These are phyloP conservation scores for Fusarium longipes DNA, from an alignment of 2,329 filamentous ascomycete genomes.

Conservation along the genomic window DNA sequence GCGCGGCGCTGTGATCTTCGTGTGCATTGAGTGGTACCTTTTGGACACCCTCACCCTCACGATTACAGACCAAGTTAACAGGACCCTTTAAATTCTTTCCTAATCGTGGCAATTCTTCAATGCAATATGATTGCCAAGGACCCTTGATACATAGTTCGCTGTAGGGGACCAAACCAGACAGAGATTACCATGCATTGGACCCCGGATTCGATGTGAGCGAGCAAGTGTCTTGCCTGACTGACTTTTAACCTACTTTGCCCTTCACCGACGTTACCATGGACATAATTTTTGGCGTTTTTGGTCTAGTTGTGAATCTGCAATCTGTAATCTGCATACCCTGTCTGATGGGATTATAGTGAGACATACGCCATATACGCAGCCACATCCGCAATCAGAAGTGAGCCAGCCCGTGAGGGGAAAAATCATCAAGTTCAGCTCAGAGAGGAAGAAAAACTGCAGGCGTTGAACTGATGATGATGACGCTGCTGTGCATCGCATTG, in stretches of 20 bases:
- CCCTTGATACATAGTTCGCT: constrained; percentile 30
- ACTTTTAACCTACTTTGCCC: background rate
- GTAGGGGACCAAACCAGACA: background rate
- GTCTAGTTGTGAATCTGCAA: background rate
- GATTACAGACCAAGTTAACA: background rate
- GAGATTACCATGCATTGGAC: constrained; percentile 8
- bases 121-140: constrained; percentile 10
- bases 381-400: constrained; percentile 25
- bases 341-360: constrained; percentile 7
- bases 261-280: constrained; percentile 35
- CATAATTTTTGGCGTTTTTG: no score
- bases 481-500: constrained; percentile 22
- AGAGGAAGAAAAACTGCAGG: background rate
- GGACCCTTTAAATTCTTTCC: constrained; percentile 15
- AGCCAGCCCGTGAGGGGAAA: constrained; percentile 4
- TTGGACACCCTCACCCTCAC: constrained; percentile 25
- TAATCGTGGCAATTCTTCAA: constrained; percentile 21
- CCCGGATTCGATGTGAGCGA: background rate
- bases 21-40: constrained; percentile 25
- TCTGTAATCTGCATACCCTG: background rate
- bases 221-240: background rate
- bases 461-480: constrained; percentile 24
- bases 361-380: constrained; percentile 28
- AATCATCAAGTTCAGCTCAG: background rate
- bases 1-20: constrained; percentile 17